Conservation (phyloP, 2,329 filamentous ascomycete genomes). For the Ophiocordyceps camponoti-rufipedis region DNA sequence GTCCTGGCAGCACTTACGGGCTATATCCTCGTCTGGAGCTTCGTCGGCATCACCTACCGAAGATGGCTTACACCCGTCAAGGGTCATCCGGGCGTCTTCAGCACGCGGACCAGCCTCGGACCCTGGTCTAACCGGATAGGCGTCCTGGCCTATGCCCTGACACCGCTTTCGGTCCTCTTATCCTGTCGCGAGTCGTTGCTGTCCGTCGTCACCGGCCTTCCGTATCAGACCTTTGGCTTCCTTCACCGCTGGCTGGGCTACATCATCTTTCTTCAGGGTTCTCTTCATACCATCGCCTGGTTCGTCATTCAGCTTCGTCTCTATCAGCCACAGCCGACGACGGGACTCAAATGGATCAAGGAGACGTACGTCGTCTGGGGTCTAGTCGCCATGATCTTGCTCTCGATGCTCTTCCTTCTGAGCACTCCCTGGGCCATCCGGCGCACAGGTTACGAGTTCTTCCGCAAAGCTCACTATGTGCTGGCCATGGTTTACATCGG, state of each 20-base stretch:
- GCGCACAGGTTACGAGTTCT: conserved; percentile 58
- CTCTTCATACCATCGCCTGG: conserved; percentile 56
- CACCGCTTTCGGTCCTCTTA: conserved; percentile 49
- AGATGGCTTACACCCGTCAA: conserved; percentile 55
- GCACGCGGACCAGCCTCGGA: conserved; percentile 47
- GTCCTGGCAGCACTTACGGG: conserved; percentile 36
- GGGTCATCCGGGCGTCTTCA: conserved; percentile 32
- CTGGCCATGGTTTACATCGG: conserved; percentile 58
- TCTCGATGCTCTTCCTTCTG: conserved; percentile 41
- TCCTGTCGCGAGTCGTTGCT: conserved; percentile 53
- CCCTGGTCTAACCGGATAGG: conserved; percentile 53
- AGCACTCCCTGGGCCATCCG: conserved; percentile 39
- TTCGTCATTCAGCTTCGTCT: conserved; percentile 44
- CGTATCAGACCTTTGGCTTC: conserved; percentile 64
- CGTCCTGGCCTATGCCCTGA: conserved; percentile 54
- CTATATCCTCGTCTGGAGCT: conserved; percentile 51
- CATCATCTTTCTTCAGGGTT: conserved; percentile 49
- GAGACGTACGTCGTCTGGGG: conserved; percentile 60
- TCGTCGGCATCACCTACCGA: conserved; percentile 49
- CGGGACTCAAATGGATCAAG: conserved; percentile 35
- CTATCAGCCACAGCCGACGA: conserved; percentile 52
- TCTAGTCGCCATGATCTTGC: conserved; percentile 45
- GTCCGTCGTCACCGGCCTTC: conserved; percentile 50
- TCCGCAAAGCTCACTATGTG: conserved; percentile 56
- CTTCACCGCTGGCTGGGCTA: conserved; percentile 61